Conservation (phyloP, 2,329 filamentous ascomycete species). For the Aspergillus calidoustus region DNA sequence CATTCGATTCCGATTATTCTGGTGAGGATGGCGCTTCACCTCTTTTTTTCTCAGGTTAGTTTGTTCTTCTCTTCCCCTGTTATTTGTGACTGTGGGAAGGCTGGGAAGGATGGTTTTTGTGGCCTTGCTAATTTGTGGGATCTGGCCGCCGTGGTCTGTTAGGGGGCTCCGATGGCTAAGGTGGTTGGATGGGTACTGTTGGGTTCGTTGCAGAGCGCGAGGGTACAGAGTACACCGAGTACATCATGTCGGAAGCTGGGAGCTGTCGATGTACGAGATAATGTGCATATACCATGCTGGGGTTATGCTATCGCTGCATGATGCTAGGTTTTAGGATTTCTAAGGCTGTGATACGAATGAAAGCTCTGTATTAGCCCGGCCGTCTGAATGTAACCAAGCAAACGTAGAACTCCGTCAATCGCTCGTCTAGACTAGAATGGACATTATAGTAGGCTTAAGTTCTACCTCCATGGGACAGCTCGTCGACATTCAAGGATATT, state of each 20-base stretch:
- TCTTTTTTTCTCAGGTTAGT: slow-evolving; percentile 57
- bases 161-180: background rate
- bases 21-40: slow-evolving; percentile 75
- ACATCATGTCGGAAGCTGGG: background rate
- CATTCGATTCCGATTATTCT: slow-evolving; percentile 95
- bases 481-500: slow-evolving; percentile 28
- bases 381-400: slow-evolving; percentile 14
- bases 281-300: background rate
- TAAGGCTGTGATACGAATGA: background rate
- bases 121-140: slow-evolving; percentile 41
- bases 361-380: background rate
- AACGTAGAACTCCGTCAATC: slow-evolving; percentile 18
- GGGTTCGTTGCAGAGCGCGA: background rate
- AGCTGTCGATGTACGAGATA: background rate
- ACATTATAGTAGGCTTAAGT: slow-evolving; percentile 25
- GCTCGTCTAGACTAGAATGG: slow-evolving; percentile 27
- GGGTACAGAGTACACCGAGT: background rate
- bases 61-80: slow-evolving; percentile 23
- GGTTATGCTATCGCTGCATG: background rate
- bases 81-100: slow-evolving; percentile 18
- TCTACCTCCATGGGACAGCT: slow-evolving; percentile 5
- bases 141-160: slow-evolving; percentile 23
- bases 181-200: background rate
- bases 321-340: background rate
- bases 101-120: slow-evolving; percentile 26